Base-by-base conservation (phyloP, 208 protist genomes). In the Dictyostelium gargantuum region DNA sequence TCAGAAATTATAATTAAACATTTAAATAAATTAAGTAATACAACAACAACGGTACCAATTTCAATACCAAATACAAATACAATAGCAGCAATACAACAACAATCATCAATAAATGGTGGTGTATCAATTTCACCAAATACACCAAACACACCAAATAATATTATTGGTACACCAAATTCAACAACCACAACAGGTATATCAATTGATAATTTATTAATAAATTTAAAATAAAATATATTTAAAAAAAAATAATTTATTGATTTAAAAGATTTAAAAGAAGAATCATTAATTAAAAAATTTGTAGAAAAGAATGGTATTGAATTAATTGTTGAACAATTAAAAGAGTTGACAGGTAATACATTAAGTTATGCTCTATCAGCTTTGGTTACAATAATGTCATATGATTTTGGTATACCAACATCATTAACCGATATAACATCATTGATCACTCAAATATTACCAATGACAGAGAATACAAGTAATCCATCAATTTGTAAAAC, bases 171-270 rank as follows among this genome's bases (percentile, higher is more conserved):
- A 68, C 8, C 9, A 23, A 40, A 23, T 23, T 21, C 35, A 72
- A 42, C 11, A 48, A 42, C 19, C 63, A 70, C 68, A n/a, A n/a
- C 35, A 42, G 23, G 29, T 42, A 50, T 48, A n/a, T 50, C 46
- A 23, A 63, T 86, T 15, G 68, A 86, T 15, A 56, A 70, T 23
- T 23, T 76, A 26, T 48, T 94, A 8, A 35, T 6, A 15, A 40
- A 73, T 61, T 70, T 86, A 21, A 42, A 77, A 19, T 42, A 75
- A 38, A 23, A 50, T 11, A 21, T 26, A 46, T 6, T 8, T 21
- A 86, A 86, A 52, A 86, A 86, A 35, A 86, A 86, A 40, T 63
- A 63, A 66, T 48, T 86, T 29, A 77, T 86, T 48, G 66, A 86
- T 76, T 76, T 86, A 50, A 86, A 86, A 38, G 81, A 86, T 50